Evolutionary conservation across 164 flowering plant genomes (phyloP), one percentile per base, ranked within the genome.

Genomic region (Pachysandra terminalis): DNA sequence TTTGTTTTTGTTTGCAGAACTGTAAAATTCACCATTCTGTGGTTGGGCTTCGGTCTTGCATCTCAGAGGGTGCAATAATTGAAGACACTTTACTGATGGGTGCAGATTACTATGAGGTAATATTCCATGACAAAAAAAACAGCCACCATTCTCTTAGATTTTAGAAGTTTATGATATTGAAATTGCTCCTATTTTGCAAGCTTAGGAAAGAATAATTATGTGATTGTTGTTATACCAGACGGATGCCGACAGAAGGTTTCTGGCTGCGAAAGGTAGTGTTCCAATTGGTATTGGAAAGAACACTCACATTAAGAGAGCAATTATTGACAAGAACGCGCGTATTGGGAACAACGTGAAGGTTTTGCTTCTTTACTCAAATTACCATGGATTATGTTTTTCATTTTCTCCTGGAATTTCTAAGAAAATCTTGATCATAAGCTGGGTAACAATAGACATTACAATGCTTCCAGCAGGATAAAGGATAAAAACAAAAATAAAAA

Each of bases 301-400:
- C 71, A 81, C 96, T 73, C 96, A 91, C 81, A 87, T 91, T 73
- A 95, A 87, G 76, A 86, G 94, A 80, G 96, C 98, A 35, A 95
- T 91, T n/a, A 91, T 95, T 67, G 97, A 95, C 89, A 95, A 95
- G 75, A 95, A 91, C 77, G 98, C 98, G 54, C 86, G 98, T 22
- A 87, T 95, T 28, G 97, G 98, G 21, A 94, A 89, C 17, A 74
- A 89, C 75, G 98, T 91, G 62, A 89, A 91, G 97, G 97, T 91
- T 54, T 19, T 61, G 70, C 26, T 16, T 17, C 22, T 57, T n/a
- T 10, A 37, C 15, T 45, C 56, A 26, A 35, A 32, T 28, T 14
- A 10, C 19, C 2, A 12, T 53, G 23, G 51, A 49, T 26, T 17
- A 51, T 51, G 28, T 25, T 27, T 10, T 10, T 45, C 17, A 15